Conservation (phyloP, 164 flowering plant species). For the Cinnamomum micranthum region DNA sequence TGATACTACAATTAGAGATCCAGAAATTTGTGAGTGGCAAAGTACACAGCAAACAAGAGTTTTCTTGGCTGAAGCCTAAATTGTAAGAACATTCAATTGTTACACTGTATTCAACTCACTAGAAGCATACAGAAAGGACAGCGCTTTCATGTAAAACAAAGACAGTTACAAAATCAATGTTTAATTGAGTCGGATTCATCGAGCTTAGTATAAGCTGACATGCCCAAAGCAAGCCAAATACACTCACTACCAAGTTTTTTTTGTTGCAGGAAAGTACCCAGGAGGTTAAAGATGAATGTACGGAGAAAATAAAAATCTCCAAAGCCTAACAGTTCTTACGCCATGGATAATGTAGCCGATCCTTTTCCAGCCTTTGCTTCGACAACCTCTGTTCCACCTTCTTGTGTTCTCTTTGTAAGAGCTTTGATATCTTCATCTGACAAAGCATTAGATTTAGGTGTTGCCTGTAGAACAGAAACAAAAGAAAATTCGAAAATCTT, state of each 20-base stretch:
- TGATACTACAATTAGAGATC: background rate
- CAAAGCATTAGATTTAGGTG: conserved; percentile 66
- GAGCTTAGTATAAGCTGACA: too few relatives aligned
- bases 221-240: too few relatives aligned
- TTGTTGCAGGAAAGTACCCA: background rate
- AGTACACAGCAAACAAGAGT: background rate
- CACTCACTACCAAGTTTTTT: too few relatives aligned
- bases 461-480: conserved; percentile 43
- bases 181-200: too few relatives aligned
- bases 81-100: background rate
- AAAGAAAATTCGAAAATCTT: background rate
- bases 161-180: background rate
- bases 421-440: conserved; percentile 62
- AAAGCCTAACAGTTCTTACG: conserved; percentile 47
- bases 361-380: conserved; percentile 99
- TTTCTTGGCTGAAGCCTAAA: background rate
- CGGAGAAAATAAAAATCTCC: background rate
- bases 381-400: conserved; percentile 98
- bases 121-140: background rate
- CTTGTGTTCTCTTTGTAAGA: conserved; percentile 91
- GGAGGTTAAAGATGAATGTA: background rate
- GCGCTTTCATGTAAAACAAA: background rate
- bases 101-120: background rate
- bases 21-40: background rate
- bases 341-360: conserved; percentile 97